Evolutionary conservation across 176 grass and related monocot species (phyloP), one percentile per base, ranked within the genome.

Genomic region (Ananas comosus): DNA sequence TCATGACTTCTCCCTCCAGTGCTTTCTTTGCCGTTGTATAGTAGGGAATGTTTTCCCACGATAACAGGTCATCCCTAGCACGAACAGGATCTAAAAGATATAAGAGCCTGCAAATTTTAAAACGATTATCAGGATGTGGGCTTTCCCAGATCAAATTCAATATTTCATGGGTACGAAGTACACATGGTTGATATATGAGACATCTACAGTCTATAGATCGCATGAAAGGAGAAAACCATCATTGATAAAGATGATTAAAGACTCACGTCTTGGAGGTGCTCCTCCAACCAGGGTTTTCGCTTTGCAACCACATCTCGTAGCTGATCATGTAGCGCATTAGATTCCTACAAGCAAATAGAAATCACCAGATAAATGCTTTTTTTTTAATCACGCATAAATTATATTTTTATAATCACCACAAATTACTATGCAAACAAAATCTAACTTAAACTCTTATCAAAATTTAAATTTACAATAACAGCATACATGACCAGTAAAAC

Each of bases 1-100:
- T 80, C 78, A 80, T 61, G 28, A 80, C 78, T 72, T 80, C 78
- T 17, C 29, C 63, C 70, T 80, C 78, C 50, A 80, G 64, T 49
- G 70, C 78, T 59, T 74, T 80, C 70, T 73, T 73, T 58, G 78
- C 78, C 28, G n/a, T 68, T 80, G 63, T n/a, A n/a, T 74, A 80
- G 25, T 74, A 80, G 50, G 78, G 78, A 59, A 80, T 68, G 67
- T 80, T 80, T 73, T 80, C n/a, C 74, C 48, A 80, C 64, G 9
- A 80, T 73, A 9, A 72, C 69, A 50, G 78, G 59, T 80, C 78
- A 42, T 74, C 63, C 52, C 64, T 80, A 22, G 78, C 78, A 74
- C 78, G 78, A 24, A 49, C 64, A 68, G 78, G 78, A 74, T 80
- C 78, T 66, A 80, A 64, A n/a, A 22, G 78, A 61, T 42, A 80